Conservation (phyloP, 352 stramenopile species). For the Pythium utonaiense region DNA sequence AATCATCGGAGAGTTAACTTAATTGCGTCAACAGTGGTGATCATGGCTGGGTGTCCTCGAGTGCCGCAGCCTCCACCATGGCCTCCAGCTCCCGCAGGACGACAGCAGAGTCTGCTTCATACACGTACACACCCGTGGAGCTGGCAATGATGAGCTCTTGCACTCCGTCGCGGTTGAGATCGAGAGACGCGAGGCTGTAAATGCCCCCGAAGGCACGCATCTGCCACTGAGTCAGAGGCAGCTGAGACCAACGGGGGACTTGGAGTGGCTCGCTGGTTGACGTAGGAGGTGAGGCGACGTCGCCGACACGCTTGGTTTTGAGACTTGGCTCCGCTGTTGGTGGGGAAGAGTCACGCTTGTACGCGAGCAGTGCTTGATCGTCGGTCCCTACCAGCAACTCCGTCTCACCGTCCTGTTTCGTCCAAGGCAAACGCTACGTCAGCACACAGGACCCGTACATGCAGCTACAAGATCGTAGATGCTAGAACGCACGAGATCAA, state of each 20-base stretch:
- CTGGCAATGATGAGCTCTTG: constrained; percentile 59
- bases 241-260: constrained; percentile 27
- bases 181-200: constrained; percentile 66
- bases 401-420: constrained; percentile 60
- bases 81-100: constrained; percentile 25
- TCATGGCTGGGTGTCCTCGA: background rate
- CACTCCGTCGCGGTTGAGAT: constrained; percentile 66
- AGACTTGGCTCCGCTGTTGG: background rate
- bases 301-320: background rate
- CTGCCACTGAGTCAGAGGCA: constrained; percentile 32
- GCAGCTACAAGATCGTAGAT: too few relatives aligned
- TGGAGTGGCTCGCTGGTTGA: background rate
- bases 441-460: too few relatives aligned
- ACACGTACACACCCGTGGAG: constrained; percentile 65
- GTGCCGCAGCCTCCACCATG: constrained; percentile 15
- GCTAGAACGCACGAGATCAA: constrained; percentile 64
- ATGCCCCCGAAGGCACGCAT: constrained; percentile 61
- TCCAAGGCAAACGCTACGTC: background rate
- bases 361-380: constrained; percentile 50
- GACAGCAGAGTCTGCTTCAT: constrained; percentile 41
- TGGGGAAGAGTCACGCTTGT: constrained; percentile 28
- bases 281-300: background rate
- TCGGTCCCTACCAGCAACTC: constrained; percentile 67
- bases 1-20: constrained; percentile 3
- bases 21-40: background rate